A percentile compares a stretch with the other conserved stretches of the same genome.
These are phyloP conservation scores for Bauhinia variegata DNA, from an alignment of 306 rosid species.

Conservation along the genomic window DNA sequence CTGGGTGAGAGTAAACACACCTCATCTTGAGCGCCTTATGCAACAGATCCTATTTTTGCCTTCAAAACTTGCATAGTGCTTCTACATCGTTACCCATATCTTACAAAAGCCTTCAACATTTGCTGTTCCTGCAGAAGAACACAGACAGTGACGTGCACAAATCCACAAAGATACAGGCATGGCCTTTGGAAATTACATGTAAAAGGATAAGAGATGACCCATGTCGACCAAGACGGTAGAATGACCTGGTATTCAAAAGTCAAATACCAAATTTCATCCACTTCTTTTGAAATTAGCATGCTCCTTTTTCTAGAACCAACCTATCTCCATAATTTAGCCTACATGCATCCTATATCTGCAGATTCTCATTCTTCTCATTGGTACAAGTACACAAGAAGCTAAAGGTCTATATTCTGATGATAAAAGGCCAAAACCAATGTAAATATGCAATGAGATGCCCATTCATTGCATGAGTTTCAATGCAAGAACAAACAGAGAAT, in stretches of 20 bases:
- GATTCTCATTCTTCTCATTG: conserved; percentile 16
- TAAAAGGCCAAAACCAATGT: not conserved
- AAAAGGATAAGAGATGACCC: not conserved
- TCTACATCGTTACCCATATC: conserved; percentile 19
- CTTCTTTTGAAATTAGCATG: conserved; percentile 17
- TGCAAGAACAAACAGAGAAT: conserved; percentile 2
- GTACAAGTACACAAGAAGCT: conserved; percentile 21
- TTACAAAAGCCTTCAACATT: conserved; percentile 2
- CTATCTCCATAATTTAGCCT: conserved; percentile 19
- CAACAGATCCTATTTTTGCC: not conserved
- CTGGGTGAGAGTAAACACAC: conserved; percentile 3
- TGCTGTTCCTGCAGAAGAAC: conserved; percentile 1
- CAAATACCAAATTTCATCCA: not conserved
- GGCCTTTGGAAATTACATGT: not conserved
- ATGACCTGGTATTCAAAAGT: conserved; percentile 6
- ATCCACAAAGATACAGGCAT: conserved; percentile 11
- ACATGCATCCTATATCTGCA: not conserved
- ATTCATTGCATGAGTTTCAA: not conserved
- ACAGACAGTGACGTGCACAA: conserved; percentile 19
- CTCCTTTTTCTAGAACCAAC: conserved; percentile 9
- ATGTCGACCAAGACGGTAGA: not conserved
- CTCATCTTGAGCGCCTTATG: too few species aligned
- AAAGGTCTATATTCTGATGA: not conserved
- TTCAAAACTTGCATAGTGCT: not conserved
- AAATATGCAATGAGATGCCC: conserved; percentile 1